Evolutionary conservation across 306 rosid genomes (phyloP).

Genomic region (Vicia villosa): DNA sequence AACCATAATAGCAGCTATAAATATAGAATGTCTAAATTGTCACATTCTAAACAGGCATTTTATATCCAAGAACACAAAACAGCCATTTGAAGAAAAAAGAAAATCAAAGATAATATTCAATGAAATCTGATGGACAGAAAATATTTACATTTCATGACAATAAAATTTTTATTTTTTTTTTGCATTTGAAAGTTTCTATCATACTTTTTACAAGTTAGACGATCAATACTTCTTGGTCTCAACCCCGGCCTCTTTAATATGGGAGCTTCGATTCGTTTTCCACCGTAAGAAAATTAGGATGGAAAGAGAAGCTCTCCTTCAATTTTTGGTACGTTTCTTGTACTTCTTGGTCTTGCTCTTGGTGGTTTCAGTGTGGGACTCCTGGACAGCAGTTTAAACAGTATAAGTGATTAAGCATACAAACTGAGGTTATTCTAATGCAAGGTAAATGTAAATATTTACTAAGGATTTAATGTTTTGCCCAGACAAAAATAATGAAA

Average conservation of each 20-base stretch:
- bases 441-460: conserved; percentile 15
- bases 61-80: neutral
- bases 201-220: neutral
- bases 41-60: neutral
- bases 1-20: neutral
- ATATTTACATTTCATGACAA: conserved; percentile 21
- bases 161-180: neutral
- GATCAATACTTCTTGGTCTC: conserved; percentile 32
- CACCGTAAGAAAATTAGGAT: neutral
- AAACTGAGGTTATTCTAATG: neutral
- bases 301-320: neutral
- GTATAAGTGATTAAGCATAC: conserved; percentile 21
- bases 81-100: neutral
- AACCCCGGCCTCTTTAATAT: conserved; percentile 32
- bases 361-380: conserved; percentile 53
- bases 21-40: conserved; percentile 6
- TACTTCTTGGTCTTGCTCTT: conserved; percentile 57
- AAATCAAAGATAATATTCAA: neutral
- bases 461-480: neutral
- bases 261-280: neutral
- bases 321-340: conserved; percentile 38
- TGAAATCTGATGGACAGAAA: conserved; percentile 23
- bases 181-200: neutral
- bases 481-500: conserved; percentile 17
- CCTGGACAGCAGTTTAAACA: conserved; percentile 49